Evolutionary conservation across 768 basidiomycete species (phyloP), one percentile per base, ranked within the genome.

Genomic region (Roridomyces roridus): DNA sequence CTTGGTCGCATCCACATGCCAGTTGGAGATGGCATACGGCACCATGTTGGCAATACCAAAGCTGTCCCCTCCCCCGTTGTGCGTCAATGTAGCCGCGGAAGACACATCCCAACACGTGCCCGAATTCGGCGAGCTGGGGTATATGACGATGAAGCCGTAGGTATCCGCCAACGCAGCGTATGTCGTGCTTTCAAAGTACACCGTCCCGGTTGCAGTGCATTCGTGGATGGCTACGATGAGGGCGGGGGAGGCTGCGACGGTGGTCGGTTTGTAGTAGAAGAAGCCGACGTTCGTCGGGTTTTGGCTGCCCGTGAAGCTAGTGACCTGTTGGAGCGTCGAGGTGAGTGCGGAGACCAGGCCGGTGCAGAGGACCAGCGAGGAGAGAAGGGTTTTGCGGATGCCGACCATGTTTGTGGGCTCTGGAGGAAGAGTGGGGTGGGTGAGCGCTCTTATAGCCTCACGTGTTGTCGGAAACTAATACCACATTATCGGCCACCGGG

Each of bases 21-120:
- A 82, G 68, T 73, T 81, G 20, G 70, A 50, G 46, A 84, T 78
- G 17, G 82, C 79, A 62, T 76, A 84, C 34, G 75, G 72, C 35
- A 80, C 74, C 66, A 77, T 74, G 24, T 72, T 77, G 0, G 74
- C 81, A 56, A 85, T 82, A 14, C 74, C 81, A 31, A 79, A 73
- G 14, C 82, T 83, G 68, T 85, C 84, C 25, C 82, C 79, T 5
- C 83, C 84, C 12, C 70, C 78, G 61, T 85, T 74, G 62, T 85
- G 84, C 20, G 77, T 82, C 59, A 85, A 72, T 7, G 83, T 83
- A 28, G 68, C 78, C 46, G 62, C 73, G 35, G 79, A 75, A 63
- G 75, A 71, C 23, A 85, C 82, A 57, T 85, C 83, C 80, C 80
- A 84, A 70, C 82, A 83, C 61, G 73, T 74, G 51, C 80, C 80